Percentiles rank a stretch among this genome's conserved stretches.
phyloP scores from a whole-genome alignment of 1,284 basidiomycete species.

The Anthracocystis panici-leucophaei region DNA sequence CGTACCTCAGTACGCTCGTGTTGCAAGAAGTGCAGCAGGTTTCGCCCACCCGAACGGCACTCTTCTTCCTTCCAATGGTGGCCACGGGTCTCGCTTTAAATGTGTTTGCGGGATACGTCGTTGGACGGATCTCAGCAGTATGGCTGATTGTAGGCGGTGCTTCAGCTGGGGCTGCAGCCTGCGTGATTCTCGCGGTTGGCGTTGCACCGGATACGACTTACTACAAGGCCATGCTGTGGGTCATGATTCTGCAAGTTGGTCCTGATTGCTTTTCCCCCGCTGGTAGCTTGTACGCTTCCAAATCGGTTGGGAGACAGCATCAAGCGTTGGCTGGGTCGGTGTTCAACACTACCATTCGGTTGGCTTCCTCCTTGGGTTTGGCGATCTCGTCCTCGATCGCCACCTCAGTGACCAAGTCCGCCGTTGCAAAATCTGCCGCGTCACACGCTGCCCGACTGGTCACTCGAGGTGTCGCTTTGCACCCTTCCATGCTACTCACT shows the following conservation, averaged over 20 bases:
- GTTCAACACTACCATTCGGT: constrained; percentile 60
- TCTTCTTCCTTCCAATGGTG: constrained; percentile 82
- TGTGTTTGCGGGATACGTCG: constrained; percentile 56
- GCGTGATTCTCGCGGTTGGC: constrained; percentile 76
- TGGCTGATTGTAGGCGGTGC: constrained; percentile 61
- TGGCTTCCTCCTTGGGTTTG: constrained; percentile 63
- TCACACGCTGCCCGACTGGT: constrained; percentile 12
- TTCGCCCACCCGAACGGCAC: constrained; percentile 77
- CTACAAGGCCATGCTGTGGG: constrained; percentile 85
- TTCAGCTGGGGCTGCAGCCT: constrained; percentile 76
- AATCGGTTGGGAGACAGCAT: constrained; percentile 48
- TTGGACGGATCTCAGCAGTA: constrained; percentile 58
- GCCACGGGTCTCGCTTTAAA: constrained; percentile 66
- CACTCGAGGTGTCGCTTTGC: constrained; percentile 10
- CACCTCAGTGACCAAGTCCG: constrained; percentile 44
- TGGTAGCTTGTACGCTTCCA: constrained; percentile 51
- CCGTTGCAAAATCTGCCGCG: constrained; percentile 16
- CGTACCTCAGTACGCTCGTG: constrained; percentile 52
- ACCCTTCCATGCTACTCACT: constrained; percentile 30
- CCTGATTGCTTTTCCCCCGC: constrained; percentile 60
- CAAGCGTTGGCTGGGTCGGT: constrained; percentile 61
- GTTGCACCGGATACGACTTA: constrained; percentile 76
- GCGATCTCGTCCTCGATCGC: constrained; percentile 60
- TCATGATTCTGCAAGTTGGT: constrained; percentile 74
- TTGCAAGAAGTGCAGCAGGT: constrained; percentile 68